phyloP scores from a whole-genome alignment of 2,329 filamentous ascomycete species.

The Mycosphaerella sp. region DNA sequence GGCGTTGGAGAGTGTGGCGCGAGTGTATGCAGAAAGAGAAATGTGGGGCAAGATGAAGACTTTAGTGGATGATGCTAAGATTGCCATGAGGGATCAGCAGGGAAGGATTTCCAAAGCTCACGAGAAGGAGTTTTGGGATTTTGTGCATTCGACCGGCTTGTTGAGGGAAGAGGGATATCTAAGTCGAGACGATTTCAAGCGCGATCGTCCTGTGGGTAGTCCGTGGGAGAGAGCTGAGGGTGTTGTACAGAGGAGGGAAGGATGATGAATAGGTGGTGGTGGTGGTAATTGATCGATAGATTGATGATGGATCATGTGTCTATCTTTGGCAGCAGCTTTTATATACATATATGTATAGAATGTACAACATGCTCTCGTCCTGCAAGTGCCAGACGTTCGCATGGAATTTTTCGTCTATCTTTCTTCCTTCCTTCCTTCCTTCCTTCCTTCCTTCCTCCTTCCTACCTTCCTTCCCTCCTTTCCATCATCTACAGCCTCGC shows the following conservation, averaged over 20 bases:
- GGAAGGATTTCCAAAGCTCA: conserved; percentile 5
- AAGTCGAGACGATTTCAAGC: background rate
- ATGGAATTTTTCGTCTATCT: background rate
- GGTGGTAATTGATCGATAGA: background rate
- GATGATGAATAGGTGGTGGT: background rate
- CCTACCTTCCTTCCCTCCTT: background rate
- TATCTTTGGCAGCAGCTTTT: too few species aligned
- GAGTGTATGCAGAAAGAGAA: conserved; percentile 35
- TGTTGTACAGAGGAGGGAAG: background rate
- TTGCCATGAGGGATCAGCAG: conserved; percentile 7
- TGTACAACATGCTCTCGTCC: background rate
- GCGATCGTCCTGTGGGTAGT: conserved; percentile 1
- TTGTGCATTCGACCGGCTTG: conserved; percentile 15
- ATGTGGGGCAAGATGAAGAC: conserved; percentile 33
- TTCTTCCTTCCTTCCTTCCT: background rate
- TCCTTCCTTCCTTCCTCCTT: background rate
- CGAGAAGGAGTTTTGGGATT: conserved; percentile 18
- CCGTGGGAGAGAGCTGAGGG: conserved; percentile 6
- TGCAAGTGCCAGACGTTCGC: background rate
- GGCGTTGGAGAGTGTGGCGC: conserved; percentile 37
- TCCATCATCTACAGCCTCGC: conserved; percentile 4
- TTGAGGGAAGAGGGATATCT: conserved; percentile 8
- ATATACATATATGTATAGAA: background rate
- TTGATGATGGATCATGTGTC: background rate
- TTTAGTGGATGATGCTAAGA: conserved; percentile 30